These are phyloP conservation scores for Ganoderma sp. DNA, from an alignment of 1,284 basidiomycete genomes.

Conservation along the genomic window DNA sequence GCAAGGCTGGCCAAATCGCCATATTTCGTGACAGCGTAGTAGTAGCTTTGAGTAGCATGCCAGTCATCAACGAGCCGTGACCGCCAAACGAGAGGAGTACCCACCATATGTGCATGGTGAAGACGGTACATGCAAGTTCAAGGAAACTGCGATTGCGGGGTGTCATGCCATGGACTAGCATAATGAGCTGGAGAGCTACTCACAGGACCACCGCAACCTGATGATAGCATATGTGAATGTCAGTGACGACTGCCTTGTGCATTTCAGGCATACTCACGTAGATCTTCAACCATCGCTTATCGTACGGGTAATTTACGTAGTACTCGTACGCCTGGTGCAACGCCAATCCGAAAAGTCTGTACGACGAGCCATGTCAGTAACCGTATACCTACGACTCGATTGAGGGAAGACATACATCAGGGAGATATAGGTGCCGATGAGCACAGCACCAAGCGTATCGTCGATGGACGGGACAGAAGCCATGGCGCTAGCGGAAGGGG, in stretches of 20 bases:
- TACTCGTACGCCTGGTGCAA: slow-evolving; percentile 15
- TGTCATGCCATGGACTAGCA: background rate
- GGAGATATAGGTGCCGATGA: slow-evolving; percentile 6
- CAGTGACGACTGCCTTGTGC: background rate
- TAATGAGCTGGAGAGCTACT: background rate
- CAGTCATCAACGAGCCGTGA: background rate
- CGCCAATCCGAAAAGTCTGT: slow-evolving; percentile 11
- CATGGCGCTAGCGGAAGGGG: background rate
- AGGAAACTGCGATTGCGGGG: background rate
- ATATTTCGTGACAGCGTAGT: slow-evolving; percentile 10
- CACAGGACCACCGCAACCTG: slow-evolving; percentile 13
- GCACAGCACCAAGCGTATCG: slow-evolving; percentile 9
- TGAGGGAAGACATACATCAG: background rate
- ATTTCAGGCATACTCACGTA: slow-evolving; percentile 2
- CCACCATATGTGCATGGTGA: slow-evolving; percentile 11
- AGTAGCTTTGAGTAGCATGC: slow-evolving; percentile 1
- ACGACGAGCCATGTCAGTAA: background rate
- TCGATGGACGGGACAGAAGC: background rate
- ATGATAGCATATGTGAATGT: background rate
- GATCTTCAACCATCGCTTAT: slow-evolving; percentile 13
- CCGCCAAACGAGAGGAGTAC: background rate
- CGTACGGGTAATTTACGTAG: slow-evolving; percentile 13
- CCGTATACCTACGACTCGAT: background rate
- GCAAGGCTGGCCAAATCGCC: background rate
- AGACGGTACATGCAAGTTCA: background rate